Evolutionary conservation across 2,329 filamentous ascomycete species (phyloP), one percentile per base, ranked within the genome.

Genomic region (Pleomassaria siparia): DNA sequence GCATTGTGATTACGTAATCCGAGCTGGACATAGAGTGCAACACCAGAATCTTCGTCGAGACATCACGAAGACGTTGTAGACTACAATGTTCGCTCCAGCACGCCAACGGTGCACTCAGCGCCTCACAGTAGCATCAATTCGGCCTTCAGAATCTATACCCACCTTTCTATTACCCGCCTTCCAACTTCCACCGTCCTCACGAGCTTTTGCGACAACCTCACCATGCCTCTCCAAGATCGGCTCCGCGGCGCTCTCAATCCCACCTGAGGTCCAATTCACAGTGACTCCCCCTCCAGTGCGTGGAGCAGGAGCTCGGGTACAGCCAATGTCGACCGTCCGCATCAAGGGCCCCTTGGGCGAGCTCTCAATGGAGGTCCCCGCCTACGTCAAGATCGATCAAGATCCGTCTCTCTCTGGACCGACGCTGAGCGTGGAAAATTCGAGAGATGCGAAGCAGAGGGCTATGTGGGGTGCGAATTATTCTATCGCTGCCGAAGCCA

Each of bases 391-490:
- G 28, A 77, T 97, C 52, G 76, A 83, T 47, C 82, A 87, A 56
- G 87, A 95, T 64, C 69, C 76, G 16, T 79, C 79, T 42, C 73
- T 78, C 22, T 78, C 80, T 56, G 87, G 85, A 63, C 83, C 86
- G 10, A 78, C 78, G 25, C 74, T 99, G 56, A 83, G 78, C 46
- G 83, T 99, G 10, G 72, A 85, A 63, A 82, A 97, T 71, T 72
- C 77, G 15, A 75, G 83, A 15, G 72, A 83, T 44, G 86, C 85
- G 74, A 79, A 88, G 54, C 92, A 97, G 73, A 86, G 86, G 67
- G 88, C 88, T 72, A 97, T 97, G 91, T 97, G 94, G 94, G 94
- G 92, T 96, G 70, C 49, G 79, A 74, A 41, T 18, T 0, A 2
- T 6, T 15, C 18, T 7, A n/a, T 12, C 28, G 16, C 20, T n/a